Evolutionary conservation across 2,329 filamentous ascomycete species (phyloP).

Genomic region (Cyphellophora attinorum): DNA sequence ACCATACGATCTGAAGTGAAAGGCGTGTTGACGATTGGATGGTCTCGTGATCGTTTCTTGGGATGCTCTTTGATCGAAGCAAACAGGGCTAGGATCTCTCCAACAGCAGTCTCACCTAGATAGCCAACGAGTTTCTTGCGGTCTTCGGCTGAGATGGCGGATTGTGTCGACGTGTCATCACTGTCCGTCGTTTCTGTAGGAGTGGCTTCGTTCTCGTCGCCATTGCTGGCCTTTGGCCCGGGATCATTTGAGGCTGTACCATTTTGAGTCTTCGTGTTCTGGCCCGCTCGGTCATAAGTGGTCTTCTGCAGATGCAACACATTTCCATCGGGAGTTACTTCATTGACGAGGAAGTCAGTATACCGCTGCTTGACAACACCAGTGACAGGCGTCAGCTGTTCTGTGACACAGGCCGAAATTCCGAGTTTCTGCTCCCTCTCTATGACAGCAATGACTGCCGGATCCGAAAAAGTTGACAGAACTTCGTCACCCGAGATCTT

Average conservation of each 20-base stretch:
- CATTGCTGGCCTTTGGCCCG: conserved; percentile 2
- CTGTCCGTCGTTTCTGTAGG: conserved; percentile 1
- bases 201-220: conserved; percentile 3
- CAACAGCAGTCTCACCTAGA: conserved; percentile 14
- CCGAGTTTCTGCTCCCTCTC: conserved; percentile 42
- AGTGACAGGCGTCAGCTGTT: conserved; percentile 48
- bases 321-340: conserved; percentile 66
- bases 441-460: conserved; percentile 26
- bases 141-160: conserved; percentile 29
- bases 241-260: not conserved
- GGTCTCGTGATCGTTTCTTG: conserved; percentile 45
- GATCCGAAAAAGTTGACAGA: no score
- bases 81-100: conserved; percentile 46
- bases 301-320: conserved; percentile 59
- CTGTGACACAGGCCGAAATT: conserved; percentile 55
- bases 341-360: conserved; percentile 87
- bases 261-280: conserved; percentile 4
- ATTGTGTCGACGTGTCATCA: no score
- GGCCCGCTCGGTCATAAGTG: not conserved
- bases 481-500: no score
- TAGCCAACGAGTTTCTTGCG: conserved; percentile 26
- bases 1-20: conserved; percentile 49
- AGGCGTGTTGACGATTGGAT: conserved; percentile 41
- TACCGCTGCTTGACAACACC: conserved; percentile 67
- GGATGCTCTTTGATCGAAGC: conserved; percentile 44